Percentiles rank a stretch among this genome's conserved stretches.
Evolutionary conservation across 1,139 yeast genomes (phyloP).

Genomic region (Chernovozyma sophiae-reginae): DNA sequence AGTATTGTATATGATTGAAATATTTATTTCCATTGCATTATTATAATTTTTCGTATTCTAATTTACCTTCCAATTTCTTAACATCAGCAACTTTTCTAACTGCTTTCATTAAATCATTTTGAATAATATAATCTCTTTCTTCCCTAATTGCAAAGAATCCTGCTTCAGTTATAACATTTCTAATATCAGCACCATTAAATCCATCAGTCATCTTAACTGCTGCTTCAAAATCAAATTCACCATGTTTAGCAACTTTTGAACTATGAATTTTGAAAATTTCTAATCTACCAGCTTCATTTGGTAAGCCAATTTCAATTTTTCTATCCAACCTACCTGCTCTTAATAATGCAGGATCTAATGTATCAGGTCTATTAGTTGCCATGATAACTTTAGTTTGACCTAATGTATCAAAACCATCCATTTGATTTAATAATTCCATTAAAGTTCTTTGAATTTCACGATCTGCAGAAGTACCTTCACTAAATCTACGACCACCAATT

Average conservation of each 20-base stretch:
- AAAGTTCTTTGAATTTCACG: slow-evolving; percentile 98
- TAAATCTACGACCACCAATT: slow-evolving; percentile 96
- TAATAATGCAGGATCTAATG: slow-evolving; percentile 96
- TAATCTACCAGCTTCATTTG: slow-evolving; percentile 93
- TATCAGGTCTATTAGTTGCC: slow-evolving; percentile 99
- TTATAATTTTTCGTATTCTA: slow-evolving; percentile 87
- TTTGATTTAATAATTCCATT: slow-evolving; percentile 95
- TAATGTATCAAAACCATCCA: slow-evolving; percentile 97
- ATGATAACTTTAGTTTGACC: slow-evolving; percentile 97
- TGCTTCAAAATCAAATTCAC: slow-evolving; percentile 96
- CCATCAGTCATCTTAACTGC: slow-evolving; percentile 98
- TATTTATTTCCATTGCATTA: slow-evolving; percentile 21
- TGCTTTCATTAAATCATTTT: slow-evolving; percentile 95
- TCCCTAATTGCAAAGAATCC: slow-evolving; percentile 98
- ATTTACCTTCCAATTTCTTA: slow-evolving; percentile 94
- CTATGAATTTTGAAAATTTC: slow-evolving; percentile 96
- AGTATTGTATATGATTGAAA: too few species aligned
- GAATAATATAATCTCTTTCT: slow-evolving; percentile 91
- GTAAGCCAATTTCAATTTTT: slow-evolving; percentile 92
- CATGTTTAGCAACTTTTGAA: slow-evolving; percentile 78
- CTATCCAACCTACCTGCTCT: slow-evolving; percentile 99
- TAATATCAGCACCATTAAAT: slow-evolving; percentile 97
- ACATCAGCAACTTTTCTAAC: slow-evolving; percentile 96
- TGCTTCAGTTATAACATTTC: slow-evolving; percentile 98
- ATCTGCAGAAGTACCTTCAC: slow-evolving; percentile 98